Evolutionary conservation across 495 filamentous ascomycete genomes (phyloP).

Genomic region (Neurospora cerealis): DNA sequence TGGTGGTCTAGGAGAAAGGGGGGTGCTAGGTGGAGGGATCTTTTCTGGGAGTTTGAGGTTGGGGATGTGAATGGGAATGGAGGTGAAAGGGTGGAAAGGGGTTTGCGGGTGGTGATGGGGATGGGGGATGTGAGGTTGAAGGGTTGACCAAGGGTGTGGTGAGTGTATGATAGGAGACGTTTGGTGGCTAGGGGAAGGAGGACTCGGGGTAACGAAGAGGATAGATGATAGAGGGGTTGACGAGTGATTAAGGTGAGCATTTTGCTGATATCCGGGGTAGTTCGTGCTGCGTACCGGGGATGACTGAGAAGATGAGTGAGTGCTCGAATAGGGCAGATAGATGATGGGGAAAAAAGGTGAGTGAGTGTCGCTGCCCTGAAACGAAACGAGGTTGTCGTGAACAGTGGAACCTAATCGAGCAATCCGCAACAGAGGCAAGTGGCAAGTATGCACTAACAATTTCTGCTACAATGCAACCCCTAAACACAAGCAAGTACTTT

Average conservation of each 20-base stretch:
- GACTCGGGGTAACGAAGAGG: neutral
- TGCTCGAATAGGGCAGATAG: neutral
- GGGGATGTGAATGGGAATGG: neutral
- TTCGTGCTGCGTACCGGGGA: neutral
- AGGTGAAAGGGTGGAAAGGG: neutral
- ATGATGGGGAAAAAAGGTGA: neutral
- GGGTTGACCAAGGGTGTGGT: too few species aligned
- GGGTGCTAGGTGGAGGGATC: slow-evolving; percentile 57
- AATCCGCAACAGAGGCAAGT: neutral
- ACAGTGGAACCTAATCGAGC: neutral
- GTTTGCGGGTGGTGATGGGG: neutral
- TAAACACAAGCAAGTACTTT: neutral
- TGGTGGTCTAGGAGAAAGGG: slow-evolving; percentile 69
- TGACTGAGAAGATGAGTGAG: too few species aligned
- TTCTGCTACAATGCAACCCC: neutral
- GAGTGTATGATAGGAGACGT: neutral
- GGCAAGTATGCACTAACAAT: neutral
- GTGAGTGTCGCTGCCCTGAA: neutral
- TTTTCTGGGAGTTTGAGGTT: neutral
- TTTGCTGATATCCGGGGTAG: neutral
- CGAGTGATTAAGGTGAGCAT: neutral
- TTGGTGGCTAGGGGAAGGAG: neutral
- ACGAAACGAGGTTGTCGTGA: neutral
- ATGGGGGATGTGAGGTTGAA: neutral
- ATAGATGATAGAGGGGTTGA: neutral